These are phyloP conservation scores for Phytophthora pseudosyringae DNA, from an alignment of 352 stramenopile species.

Conservation along the genomic window DNA sequence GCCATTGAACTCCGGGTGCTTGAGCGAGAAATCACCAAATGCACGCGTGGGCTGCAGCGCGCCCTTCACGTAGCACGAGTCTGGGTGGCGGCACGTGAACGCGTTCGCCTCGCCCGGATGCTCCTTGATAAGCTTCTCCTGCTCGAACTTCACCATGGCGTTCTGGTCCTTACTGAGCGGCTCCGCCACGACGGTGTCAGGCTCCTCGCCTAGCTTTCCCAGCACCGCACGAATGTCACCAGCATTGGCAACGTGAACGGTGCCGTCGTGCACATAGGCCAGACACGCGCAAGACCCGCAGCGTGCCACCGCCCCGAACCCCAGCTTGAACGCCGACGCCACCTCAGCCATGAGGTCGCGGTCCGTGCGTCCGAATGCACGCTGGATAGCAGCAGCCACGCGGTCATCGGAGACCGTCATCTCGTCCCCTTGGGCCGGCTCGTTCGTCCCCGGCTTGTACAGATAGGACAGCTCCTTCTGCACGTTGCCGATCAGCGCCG, in stretches of 20 bases:
- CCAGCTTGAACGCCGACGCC: slow-evolving; percentile 87
- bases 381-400: slow-evolving; percentile 73
- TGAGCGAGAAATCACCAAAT: slow-evolving; percentile 94
- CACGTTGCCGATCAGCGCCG: slow-evolving; percentile 83
- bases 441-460: slow-evolving; percentile 39
- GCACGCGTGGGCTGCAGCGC: slow-evolving; percentile 90
- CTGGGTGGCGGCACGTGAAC: slow-evolving; percentile 90
- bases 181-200: slow-evolving; percentile 54
- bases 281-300: slow-evolving; percentile 90
- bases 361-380: slow-evolving; percentile 89
- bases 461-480: slow-evolving; percentile 69
- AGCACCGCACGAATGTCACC: slow-evolving; percentile 88
- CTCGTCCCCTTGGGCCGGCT: slow-evolving; percentile 35
- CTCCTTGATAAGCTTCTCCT: slow-evolving; percentile 82
- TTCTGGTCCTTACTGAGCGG: slow-evolving; percentile 94
- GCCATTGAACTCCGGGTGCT: slow-evolving; percentile 94
- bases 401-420: slow-evolving; percentile 48
- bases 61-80: slow-evolving; percentile 95
- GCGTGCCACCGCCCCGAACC: slow-evolving; percentile 89
- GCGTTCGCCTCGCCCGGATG: slow-evolving; percentile 92
- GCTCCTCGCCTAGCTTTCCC: slow-evolving; percentile 53
- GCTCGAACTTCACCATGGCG: slow-evolving; percentile 87
- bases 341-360: slow-evolving; percentile 86
- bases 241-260: slow-evolving; percentile 88
- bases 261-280: slow-evolving; percentile 75